phyloP scores from a whole-genome alignment of 1,284 basidiomycete species.

The Pseudozyma tsukubaensis region DNA sequence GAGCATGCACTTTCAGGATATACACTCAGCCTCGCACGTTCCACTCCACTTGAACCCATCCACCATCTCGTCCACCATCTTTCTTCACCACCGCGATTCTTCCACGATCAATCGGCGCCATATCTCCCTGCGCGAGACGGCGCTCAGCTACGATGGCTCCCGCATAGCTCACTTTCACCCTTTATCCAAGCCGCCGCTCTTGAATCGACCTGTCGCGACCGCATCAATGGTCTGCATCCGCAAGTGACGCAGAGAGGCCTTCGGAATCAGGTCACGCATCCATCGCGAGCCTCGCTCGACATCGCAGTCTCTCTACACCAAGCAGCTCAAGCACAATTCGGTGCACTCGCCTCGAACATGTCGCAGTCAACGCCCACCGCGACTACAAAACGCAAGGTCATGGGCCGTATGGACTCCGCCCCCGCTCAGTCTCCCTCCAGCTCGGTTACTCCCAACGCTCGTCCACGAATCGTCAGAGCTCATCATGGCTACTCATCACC shows the following conservation, averaged over 20 bases:
- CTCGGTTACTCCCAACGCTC: slow-evolving; percentile 35
- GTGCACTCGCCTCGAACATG: slow-evolving; percentile 9
- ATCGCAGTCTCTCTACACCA: too few relatives aligned
- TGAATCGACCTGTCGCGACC: too few relatives aligned
- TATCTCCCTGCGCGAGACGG: background rate
- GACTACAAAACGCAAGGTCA: slow-evolving; percentile 46
- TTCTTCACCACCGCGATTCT: background rate
- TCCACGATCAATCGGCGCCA: background rate
- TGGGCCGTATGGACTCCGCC: slow-evolving; percentile 43
- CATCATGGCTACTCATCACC: slow-evolving; percentile 45
- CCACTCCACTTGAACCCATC: background rate
- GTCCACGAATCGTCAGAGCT: slow-evolving; percentile 38
- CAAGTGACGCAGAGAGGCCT: too few relatives aligned
- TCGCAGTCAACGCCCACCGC: slow-evolving; percentile 42
- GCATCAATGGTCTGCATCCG: too few relatives aligned
- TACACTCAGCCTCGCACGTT: background rate
- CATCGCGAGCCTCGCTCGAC: background rate
- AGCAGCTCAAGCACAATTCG: too few relatives aligned
- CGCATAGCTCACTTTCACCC: background rate
- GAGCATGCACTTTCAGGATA: background rate
- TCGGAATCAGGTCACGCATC: background rate
- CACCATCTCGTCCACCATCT: background rate
- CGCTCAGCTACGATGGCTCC: slow-evolving; percentile 1
- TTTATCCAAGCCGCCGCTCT: too few relatives aligned
- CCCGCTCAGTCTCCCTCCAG: slow-evolving; percentile 29